These are phyloP conservation scores for Aphanomyces invadans DNA, from an alignment of 352 stramenopile species.

Conservation along the genomic window DNA sequence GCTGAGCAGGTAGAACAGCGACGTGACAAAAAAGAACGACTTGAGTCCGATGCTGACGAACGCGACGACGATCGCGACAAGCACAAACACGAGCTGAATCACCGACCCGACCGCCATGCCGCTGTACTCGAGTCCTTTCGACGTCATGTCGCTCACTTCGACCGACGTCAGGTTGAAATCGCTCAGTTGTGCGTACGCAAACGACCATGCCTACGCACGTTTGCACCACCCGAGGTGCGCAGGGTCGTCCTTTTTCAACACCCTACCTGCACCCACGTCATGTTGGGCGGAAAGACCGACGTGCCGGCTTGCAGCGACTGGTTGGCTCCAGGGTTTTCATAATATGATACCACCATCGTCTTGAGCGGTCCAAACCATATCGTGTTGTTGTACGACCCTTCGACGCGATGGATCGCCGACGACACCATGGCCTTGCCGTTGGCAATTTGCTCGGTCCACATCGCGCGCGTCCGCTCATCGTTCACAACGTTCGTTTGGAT, in stretches of 20 bases:
- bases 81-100: slow-evolving; percentile 65
- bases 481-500: slow-evolving; percentile 84
- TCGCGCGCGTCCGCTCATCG: slow-evolving; percentile 67
- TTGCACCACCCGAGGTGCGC: too few species aligned
- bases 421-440: slow-evolving; percentile 78
- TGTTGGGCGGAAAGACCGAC: slow-evolving; percentile 52
- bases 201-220: slow-evolving; percentile 47
- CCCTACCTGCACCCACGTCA: slow-evolving; percentile 38
- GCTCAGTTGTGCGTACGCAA: slow-evolving; percentile 78
- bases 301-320: neutral
- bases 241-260: too few species aligned
- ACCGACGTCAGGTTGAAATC: slow-evolving; percentile 79
- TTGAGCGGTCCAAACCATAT: slow-evolving; percentile 86
- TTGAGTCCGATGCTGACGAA: slow-evolving; percentile 82
- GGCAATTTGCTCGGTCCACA: slow-evolving; percentile 78
- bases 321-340: slow-evolving; percentile 23
- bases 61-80: slow-evolving; percentile 70
- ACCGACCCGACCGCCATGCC: slow-evolving; percentile 74
- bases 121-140: slow-evolving; percentile 75
- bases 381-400: slow-evolving; percentile 83
- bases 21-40: slow-evolving; percentile 83
- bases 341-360: slow-evolving; percentile 75
- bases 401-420: slow-evolving; percentile 62
- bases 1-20: slow-evolving; percentile 79
- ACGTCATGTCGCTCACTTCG: slow-evolving; percentile 80